phyloP scores from a whole-genome alignment of 768 basidiomycete species.

The Leccinum subgranulosum region DNA sequence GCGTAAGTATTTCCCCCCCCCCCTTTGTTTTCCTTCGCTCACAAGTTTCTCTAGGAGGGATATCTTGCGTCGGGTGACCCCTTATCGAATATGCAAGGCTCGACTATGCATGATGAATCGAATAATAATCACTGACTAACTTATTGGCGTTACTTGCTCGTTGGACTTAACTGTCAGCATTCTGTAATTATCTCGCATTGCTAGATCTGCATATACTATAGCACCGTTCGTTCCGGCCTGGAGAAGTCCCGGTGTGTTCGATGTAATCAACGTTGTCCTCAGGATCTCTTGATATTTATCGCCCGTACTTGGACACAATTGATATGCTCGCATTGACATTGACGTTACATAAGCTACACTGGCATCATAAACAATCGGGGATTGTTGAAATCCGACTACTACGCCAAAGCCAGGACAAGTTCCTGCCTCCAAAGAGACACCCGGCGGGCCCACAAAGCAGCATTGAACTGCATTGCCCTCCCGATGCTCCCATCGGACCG shows the following conservation, averaged over 20 bases:
- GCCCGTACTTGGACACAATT: not conserved
- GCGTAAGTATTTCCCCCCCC: slow-evolving; percentile 10
- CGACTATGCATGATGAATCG: slow-evolving; percentile 3
- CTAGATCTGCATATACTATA: not conserved
- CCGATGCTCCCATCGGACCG: slow-evolving; percentile 18
- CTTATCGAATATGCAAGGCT: not conserved
- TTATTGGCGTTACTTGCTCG: slow-evolving; percentile 1
- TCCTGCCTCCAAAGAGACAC: slow-evolving; percentile 27
- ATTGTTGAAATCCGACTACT: slow-evolving; percentile 82
- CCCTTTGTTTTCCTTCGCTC: not conserved
- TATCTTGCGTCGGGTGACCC: slow-evolving; percentile 5
- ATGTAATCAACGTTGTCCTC: not conserved
- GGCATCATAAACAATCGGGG: slow-evolving; percentile 34
- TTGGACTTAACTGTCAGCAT: not conserved
- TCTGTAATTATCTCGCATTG: not conserved
- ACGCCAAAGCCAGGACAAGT: slow-evolving; percentile 34
- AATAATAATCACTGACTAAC: slow-evolving; percentile 4
- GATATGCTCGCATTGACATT: slow-evolving; percentile 11
- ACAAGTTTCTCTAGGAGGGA: not conserved
- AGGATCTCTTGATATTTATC: not conserved
- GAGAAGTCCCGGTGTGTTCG: not conserved
- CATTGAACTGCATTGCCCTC: slow-evolving; percentile 16
- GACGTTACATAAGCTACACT: slow-evolving; percentile 12
- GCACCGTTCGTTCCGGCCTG: not conserved
- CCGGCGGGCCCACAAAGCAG: slow-evolving; percentile 24